Conservation (phyloP, 2,329 filamentous ascomycete species). For the Penicillium paneum region DNA sequence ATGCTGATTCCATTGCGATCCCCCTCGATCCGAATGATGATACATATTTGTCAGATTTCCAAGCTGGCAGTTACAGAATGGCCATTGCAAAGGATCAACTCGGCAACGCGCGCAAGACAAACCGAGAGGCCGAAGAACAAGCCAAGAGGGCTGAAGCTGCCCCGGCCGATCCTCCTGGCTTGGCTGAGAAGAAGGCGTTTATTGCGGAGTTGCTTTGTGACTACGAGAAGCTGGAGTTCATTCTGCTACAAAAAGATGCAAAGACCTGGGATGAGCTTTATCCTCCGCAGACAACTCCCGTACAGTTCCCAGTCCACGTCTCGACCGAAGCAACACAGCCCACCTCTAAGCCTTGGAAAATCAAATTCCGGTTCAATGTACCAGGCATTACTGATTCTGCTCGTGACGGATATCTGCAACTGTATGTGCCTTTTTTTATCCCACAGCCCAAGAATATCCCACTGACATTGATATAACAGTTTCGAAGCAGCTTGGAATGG, state of each 20-base stretch:
- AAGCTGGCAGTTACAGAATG: conserved; percentile 59
- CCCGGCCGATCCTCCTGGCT: conserved; percentile 13
- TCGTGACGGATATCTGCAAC: conserved; percentile 58
- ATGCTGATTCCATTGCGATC: neutral
- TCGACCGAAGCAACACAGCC: conserved; percentile 6
- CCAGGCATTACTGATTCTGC: conserved; percentile 53
- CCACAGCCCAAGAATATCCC: conserved; percentile 42
- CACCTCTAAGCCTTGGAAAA: conserved; percentile 41
- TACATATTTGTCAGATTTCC: conserved; percentile 51
- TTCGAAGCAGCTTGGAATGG: conserved; percentile 68
- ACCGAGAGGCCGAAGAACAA: conserved; percentile 37
- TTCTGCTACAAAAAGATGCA: conserved; percentile 57
- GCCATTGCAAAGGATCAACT: conserved; percentile 49
- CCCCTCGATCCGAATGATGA: conserved; percentile 43
- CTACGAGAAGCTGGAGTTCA: conserved; percentile 54
- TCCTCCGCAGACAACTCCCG: conserved; percentile 38
- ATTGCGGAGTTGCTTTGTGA: conserved; percentile 52
- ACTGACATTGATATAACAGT: conserved; percentile 51
- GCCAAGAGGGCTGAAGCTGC: conserved; percentile 15
- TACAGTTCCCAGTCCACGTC: neutral
- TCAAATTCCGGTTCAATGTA: conserved; percentile 51
- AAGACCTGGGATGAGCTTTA: conserved; percentile 66
- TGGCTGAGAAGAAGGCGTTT: conserved; percentile 54
- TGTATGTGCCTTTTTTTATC: conserved; percentile 50
- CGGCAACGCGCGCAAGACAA: conserved; percentile 33